Evolutionary conservation across 2,329 filamentous ascomycete genomes (phyloP).

Genomic region (Aspergillus unguis): DNA sequence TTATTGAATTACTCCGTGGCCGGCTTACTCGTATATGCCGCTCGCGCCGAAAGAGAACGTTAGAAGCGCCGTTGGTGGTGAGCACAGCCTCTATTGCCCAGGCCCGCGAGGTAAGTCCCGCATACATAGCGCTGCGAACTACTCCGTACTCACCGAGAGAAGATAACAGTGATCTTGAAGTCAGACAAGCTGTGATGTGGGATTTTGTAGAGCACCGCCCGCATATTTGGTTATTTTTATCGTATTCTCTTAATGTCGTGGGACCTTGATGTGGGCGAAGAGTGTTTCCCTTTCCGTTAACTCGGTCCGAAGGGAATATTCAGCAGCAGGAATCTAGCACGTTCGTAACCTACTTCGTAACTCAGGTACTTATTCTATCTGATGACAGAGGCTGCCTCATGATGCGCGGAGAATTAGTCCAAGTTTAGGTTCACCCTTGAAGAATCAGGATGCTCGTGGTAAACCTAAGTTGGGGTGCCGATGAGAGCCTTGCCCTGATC

Average conservation of each 20-base stretch:
- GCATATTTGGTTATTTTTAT: background rate
- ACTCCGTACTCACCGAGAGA: too few relatives aligned
- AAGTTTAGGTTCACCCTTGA: constrained; percentile 2
- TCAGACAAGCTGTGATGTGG: background rate
- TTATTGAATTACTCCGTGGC: too few relatives aligned
- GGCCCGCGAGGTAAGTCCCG: too few relatives aligned
- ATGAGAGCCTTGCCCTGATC: constrained; percentile 7
- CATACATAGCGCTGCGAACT: too few relatives aligned
- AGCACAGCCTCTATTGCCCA: too few relatives aligned
- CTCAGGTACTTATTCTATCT: background rate
- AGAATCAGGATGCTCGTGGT: background rate
- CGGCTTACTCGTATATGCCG: too few relatives aligned
- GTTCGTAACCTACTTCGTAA: background rate
- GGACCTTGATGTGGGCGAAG: background rate
- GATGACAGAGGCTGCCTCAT: constrained; percentile 4
- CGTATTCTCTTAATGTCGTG: background rate
- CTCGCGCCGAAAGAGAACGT: too few relatives aligned
- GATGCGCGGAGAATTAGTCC: background rate
- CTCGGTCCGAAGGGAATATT: background rate
- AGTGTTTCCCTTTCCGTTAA: background rate
- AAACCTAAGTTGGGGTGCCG: too few relatives aligned
- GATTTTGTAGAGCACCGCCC: background rate
- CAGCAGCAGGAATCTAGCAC: too few relatives aligned
- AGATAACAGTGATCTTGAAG: background rate
- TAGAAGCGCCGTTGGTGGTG: too few relatives aligned